These are phyloP conservation scores for Lachnellula arida DNA, from an alignment of 2,329 filamentous ascomycete species.

Conservation along the genomic window DNA sequence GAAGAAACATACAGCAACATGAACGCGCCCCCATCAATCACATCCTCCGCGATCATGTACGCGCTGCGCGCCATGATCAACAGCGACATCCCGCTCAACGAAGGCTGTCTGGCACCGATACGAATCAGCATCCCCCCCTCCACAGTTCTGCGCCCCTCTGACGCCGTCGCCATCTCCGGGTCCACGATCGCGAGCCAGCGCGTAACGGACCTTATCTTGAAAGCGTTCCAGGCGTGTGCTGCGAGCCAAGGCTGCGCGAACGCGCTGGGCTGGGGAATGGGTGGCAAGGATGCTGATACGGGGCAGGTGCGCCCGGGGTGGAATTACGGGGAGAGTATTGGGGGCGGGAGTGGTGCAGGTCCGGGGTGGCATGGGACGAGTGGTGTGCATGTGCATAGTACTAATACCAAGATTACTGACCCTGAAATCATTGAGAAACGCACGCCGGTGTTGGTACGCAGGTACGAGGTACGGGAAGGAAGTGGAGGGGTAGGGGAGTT, in stretches of 20 bases:
- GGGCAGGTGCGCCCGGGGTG: slow-evolving; percentile 63
- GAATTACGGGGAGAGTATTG: slow-evolving; percentile 81
- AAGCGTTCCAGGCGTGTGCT: slow-evolving; percentile 71
- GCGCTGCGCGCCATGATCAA: slow-evolving; percentile 72
- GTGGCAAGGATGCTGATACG: slow-evolving; percentile 52
- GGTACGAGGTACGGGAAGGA: slow-evolving; percentile 59
- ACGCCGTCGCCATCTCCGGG: slow-evolving; percentile 74
- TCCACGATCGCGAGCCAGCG: slow-evolving; percentile 75
- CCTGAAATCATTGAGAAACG: slow-evolving; percentile 71
- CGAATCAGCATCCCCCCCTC: slow-evolving; percentile 67
- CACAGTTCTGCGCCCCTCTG: slow-evolving; percentile 67
- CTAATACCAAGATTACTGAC: slow-evolving; percentile 81
- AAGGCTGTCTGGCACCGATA: slow-evolving; percentile 73
- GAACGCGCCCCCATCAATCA: slow-evolving; percentile 75
- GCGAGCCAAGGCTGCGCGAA: slow-evolving; percentile 76
- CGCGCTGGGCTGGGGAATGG: slow-evolving; percentile 76
- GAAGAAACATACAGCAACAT: slow-evolving; percentile 71
- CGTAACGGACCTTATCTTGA: slow-evolving; percentile 75
- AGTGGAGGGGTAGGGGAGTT: slow-evolving; percentile 62
- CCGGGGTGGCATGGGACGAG: slow-evolving; percentile 66
- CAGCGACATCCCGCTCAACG: slow-evolving; percentile 80
- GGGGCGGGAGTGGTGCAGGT: slow-evolving; percentile 69
- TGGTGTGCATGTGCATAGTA: slow-evolving; percentile 81
- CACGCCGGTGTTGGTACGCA: slow-evolving; percentile 66
- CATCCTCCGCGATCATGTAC: slow-evolving; percentile 78